Percentiles rank a stretch among this genome's conserved stretches.
Conservation (phyloP, 2,329 filamentous ascomycete species). For the Aspergillus aculeatus region DNA sequence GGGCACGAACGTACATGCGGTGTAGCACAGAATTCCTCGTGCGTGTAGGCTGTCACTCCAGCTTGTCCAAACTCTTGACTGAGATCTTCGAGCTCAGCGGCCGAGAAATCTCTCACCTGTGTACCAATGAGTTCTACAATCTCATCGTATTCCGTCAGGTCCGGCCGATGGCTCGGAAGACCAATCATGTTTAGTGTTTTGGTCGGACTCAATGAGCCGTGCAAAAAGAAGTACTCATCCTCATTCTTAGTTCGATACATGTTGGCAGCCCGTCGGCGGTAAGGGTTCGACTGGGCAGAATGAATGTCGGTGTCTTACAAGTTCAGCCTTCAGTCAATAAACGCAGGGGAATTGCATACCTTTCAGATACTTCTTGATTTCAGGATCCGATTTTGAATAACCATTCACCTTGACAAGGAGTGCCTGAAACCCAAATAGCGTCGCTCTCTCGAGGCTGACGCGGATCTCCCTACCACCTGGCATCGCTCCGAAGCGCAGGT, state of each 20-base stretch:
- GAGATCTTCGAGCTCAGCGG: neutral
- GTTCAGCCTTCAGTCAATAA: neutral
- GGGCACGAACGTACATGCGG: neutral
- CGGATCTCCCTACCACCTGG: neutral
- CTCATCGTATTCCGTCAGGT: neutral
- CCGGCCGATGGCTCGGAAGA: neutral
- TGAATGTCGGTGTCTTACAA: neutral
- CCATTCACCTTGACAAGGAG: neutral
- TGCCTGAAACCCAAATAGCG: neutral
- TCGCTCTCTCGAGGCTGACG: neutral
- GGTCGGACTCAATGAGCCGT: conserved; percentile 4
- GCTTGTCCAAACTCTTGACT: neutral
- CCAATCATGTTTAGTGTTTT: conserved; percentile 6
- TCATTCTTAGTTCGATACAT: conserved; percentile 4
- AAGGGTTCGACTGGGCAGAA: neutral
- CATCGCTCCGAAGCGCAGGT: neutral
- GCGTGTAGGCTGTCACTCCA: neutral
- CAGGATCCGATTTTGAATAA: neutral
- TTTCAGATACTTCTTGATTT: neutral
- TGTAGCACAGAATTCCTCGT: neutral
- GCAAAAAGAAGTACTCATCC: conserved; percentile 6
- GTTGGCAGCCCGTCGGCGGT: neutral
- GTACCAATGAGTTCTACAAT: neutral
- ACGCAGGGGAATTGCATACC: neutral
- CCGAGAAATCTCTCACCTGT: neutral